Evolutionary conservation across 2,329 filamentous ascomycete genomes (phyloP), one percentile per base, ranked within the genome.

Genomic region (Diplocarpon mali): DNA sequence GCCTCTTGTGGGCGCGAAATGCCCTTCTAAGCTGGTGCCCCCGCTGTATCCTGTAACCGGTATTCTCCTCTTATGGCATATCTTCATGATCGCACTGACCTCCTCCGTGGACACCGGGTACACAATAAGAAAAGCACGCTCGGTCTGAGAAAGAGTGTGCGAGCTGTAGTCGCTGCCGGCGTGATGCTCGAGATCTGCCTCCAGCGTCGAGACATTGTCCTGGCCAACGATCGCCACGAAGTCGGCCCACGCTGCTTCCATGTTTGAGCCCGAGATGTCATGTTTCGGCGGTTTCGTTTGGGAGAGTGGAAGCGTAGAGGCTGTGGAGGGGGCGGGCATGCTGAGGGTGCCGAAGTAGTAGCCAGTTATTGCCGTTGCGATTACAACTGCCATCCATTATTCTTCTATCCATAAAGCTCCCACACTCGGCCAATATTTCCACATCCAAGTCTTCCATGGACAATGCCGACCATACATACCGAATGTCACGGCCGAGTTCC

Each of bases 21-120:
- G 86, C 1, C 89, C 89, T 65, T 95, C 89, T 28, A 95, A 69
- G 57, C 83, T 89, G 7, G 89, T 95, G 29, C 89, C 89, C 35
- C 89, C 89, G 46, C 82, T 87, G 66, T 88, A 94, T 2, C 81
- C 83, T 3, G 85, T 89, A 17, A 95, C 86, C 5, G 89, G 89
- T 51, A 95, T 92, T 45, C 73, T 72, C 34, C 89, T 72, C 58
- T 69, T 65, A 62, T 94, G 85, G 67, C 89, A 95, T 45, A 95
- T 68, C 67, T 90, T 89, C 81, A 94, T 90, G 48, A 95, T 77
- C 51, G 73, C 69, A n/a, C 83, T 83, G 8, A 94, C 87, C 56
- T 95, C 82, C 52, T 89, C 82, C 1, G 89, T 95, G 30, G 72
- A 78, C 35, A 66, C 69, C 0, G 88, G 89, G 60, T 80, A 90